Evolutionary conservation across 73 alveolate species (phyloP), one percentile per base, ranked within the genome.

Genomic region (Blepharisma stoltei): DNA sequence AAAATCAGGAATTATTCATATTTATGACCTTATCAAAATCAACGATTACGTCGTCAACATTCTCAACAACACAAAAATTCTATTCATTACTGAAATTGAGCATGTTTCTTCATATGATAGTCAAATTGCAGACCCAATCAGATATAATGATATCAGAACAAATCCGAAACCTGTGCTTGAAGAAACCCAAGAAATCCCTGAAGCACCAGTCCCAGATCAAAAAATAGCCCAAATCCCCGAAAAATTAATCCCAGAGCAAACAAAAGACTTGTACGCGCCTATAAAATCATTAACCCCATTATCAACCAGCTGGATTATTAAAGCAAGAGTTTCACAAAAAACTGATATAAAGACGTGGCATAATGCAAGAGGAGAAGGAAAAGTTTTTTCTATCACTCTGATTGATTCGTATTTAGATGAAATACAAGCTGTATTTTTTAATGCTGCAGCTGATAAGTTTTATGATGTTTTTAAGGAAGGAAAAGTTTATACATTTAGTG

Each of bases 301-400:
- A 80, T 54, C 85, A 18, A 80, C 65, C 71, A 97, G 90, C 73
- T 93, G 89, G 91, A 83, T 70, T 55, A 80, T 93, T 77, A 90
- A 85, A 77, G 97, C 93, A 65, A 78, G 96, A 52, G 86, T 93
- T 1, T 73, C 92, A 23, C 78, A 87, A 78, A 93, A 90, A 83
- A 71, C 67, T 0, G 92, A 84, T 73, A 75, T 81, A 41, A 93
- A 90, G 78, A 54, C 82, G 9, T 88, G 91, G 94, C 71, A 84
- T 49, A 89, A 89, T 67, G 89, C 69, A 7, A 87, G 86, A 41
- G 81, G 87, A 67, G 55, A 83, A 11, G 97, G 98, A 8, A 78
- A 81, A 52, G 70, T 93, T 11, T 79, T 93, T 71, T 81, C 86
- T 67, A 71, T 81, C 54, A 90, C 84, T 45, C 83, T 93, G 27